Base-by-base conservation (phyloP, 2,329 filamentous ascomycete genomes). In the Talaromyces verruculosus region DNA sequence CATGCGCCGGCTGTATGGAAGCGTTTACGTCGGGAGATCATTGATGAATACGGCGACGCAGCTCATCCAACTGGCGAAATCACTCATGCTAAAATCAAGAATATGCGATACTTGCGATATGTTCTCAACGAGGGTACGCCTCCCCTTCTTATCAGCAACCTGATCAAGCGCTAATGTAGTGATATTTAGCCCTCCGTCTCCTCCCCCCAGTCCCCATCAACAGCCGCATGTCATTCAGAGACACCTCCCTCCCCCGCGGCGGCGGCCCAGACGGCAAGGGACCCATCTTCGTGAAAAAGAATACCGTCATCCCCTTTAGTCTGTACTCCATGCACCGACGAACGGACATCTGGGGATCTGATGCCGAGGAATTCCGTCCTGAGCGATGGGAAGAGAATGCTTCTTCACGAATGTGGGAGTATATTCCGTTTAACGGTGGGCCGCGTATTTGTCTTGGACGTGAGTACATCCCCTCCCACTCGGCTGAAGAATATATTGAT, bases 321-420 rank as follows among this genome's bases (percentile, higher is more conserved):
- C 83, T 89, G 0, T 84, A 91, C 61, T 78, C 86, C 5, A 91
- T 94, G 89, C 91, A 95, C 73, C 87, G 91, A 1, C 85, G 89
- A n/a, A 76, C 74, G 37, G 83, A 85, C 39, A 73, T 81, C 67
- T 85, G 78, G 73, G 82, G 82, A 2, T 61, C 72, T 0, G 83
- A 84, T 53, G 81, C 81, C 1, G 75, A 81, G 0, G 66, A 71
- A 5, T 85, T 83, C 64, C 77, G 77, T 4, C 84, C 84, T 0
- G 83, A 85, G 64, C 71, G 83, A 47, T 85, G 83, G 83, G 41
- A 55, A 17, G 28, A 57, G 17, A 53, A 53, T 19, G 45, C 25
- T 0, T 84, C 82, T 81, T 81, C 78, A 4, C 83, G 81, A 0
- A 70, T 71, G 6, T 85, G 83, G 83, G 81, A 80, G 0, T 74